phyloP scores from a whole-genome alignment of 345 rosid species.

The Eucalyptus paniculata region DNA sequence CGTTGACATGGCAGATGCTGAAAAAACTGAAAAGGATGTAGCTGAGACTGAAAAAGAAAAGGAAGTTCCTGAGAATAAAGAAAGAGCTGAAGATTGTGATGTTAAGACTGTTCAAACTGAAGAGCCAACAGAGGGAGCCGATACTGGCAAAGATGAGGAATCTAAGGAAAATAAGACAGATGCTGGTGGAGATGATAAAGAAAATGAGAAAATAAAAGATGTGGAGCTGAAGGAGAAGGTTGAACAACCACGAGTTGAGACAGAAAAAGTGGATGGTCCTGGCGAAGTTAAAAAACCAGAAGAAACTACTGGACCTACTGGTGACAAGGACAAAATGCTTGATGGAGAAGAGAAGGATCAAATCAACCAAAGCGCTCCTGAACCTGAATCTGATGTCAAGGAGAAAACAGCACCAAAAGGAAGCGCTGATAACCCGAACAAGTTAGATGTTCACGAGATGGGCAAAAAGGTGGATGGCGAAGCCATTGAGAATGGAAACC shows the following conservation, averaged over 20 bases:
- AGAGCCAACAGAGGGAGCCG: neutral
- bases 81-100: neutral
- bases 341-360: constrained; percentile 3
- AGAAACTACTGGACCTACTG: neutral
- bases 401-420: constrained; percentile 3
- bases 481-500: constrained; percentile 19
- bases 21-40: constrained; percentile 6
- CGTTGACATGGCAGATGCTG: constrained; percentile 18
- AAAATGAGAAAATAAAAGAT: constrained; percentile 2
- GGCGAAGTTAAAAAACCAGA: constrained; percentile 2
- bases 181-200: neutral
- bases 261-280: constrained; percentile 1
- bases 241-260: constrained; percentile 5
- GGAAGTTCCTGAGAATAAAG: constrained; percentile 2
- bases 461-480: constrained; percentile 17
- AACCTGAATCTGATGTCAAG: constrained; percentile 7
- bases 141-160: constrained; percentile 1
- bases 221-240: constrained; percentile 5
- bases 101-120: neutral
- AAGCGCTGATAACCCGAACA: neutral
- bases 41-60: constrained; percentile 10
- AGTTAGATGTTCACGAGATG: neutral
- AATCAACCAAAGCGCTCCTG: neutral
- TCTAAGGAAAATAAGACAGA: neutral
- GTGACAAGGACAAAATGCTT: neutral